Percentiles rank a stretch among this genome's conserved stretches.
phyloP scores from a whole-genome alignment of 495 filamentous ascomycete species.

The Baudoinia panamericana region DNA sequence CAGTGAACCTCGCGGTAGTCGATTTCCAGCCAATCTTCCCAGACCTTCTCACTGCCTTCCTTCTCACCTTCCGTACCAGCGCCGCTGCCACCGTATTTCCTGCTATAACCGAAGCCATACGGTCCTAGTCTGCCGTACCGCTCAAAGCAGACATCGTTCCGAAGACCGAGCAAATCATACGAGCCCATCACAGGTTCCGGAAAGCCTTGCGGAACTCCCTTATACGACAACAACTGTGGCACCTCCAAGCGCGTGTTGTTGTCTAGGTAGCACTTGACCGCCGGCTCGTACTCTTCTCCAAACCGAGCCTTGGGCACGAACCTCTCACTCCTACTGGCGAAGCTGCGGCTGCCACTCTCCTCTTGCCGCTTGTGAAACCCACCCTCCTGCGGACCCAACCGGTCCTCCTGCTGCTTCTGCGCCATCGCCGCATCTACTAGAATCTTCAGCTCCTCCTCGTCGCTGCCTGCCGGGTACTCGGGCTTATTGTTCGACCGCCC shows the following conservation, averaged over 20 bases:
- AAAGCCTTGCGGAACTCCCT: slow-evolving; percentile 65
- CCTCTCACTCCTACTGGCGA: slow-evolving; percentile 16
- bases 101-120: slow-evolving; percentile 78
- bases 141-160: slow-evolving; percentile 87
- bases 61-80: slow-evolving; percentile 67
- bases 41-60: slow-evolving; percentile 60
- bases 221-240: slow-evolving; percentile 54
- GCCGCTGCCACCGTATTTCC: slow-evolving; percentile 63
- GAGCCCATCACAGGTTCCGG: slow-evolving; percentile 73
- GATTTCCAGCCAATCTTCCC: slow-evolving; percentile 49
- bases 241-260: slow-evolving; percentile 44
- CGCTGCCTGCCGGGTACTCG: slow-evolving; percentile 53
- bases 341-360: slow-evolving; percentile 20
- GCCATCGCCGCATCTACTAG: slow-evolving; percentile 21
- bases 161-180: slow-evolving; percentile 63
- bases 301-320: slow-evolving; percentile 6
- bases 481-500: slow-evolving; percentile 48
- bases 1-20: slow-evolving; percentile 64
- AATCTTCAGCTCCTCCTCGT: slow-evolving; percentile 30
- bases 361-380: slow-evolving; percentile 16
- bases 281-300: slow-evolving; percentile 32
- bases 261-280: slow-evolving; percentile 68
- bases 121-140: slow-evolving; percentile 76
- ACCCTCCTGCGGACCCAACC: slow-evolving; percentile 6
- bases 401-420: slow-evolving; percentile 28